These are phyloP conservation scores for Neofusicoccum umdonicola DNA, from an alignment of 2,329 filamentous ascomycete genomes.

Conservation along the genomic window DNA sequence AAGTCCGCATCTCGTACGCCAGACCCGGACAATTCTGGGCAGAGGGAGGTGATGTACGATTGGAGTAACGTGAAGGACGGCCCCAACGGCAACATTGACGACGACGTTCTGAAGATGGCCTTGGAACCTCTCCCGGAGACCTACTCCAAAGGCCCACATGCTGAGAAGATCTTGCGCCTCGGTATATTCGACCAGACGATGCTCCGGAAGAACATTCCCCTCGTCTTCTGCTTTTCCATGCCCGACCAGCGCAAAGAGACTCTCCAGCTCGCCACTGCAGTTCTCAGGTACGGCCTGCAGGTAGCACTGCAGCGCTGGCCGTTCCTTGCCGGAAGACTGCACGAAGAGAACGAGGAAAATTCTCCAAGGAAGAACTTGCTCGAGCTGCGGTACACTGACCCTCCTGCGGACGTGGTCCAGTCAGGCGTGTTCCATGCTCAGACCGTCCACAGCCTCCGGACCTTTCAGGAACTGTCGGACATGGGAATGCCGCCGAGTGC, in stretches of 20 bases:
- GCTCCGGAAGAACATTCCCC: neutral
- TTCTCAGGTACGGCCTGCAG: neutral
- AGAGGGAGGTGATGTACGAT: too few species aligned
- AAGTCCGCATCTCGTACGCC: too few species aligned
- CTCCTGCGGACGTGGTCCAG: neutral
- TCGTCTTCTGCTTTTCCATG: constrained; percentile 1
- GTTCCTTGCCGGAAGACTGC: neutral
- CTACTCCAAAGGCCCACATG: too few species aligned
- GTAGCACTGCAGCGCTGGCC: neutral
- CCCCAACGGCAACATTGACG: too few species aligned
- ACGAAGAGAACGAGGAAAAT: neutral
- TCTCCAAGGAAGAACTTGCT: neutral
- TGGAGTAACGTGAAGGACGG: neutral
- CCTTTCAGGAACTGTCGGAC: neutral
- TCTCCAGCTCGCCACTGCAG: neutral
- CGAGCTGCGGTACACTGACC: neutral
- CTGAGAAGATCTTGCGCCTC: neutral
- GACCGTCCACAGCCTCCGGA: accelerated
- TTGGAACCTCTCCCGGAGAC: neutral
- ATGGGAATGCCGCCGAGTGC: neutral
- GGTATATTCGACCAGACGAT: neutral
- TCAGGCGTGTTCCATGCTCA: neutral
- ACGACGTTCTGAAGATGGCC: neutral
- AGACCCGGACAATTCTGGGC: too few species aligned
- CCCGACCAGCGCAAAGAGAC: neutral